Evolutionary conservation across 257 asterid species (phyloP), one percentile per base, ranked within the genome.

Genomic region (Fraxinus anomala): DNA sequence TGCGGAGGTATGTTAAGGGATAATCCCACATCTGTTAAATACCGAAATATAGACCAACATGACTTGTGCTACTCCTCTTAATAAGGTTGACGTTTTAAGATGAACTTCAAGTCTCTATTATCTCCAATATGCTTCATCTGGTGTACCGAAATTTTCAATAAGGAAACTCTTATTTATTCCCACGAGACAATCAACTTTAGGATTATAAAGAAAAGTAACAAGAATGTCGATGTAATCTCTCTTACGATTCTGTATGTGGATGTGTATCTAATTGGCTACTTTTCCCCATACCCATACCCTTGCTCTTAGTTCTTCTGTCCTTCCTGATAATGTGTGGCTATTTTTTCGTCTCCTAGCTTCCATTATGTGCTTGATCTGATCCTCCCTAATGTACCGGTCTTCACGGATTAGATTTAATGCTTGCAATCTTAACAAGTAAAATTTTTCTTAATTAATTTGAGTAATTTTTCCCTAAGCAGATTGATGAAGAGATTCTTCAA

Each of bases 401-500:
- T 76, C 36, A 21, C 33, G 3, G 4, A 33, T 30, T 36, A 36
- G 24, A 19, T 23, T 68, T 68, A 2, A 2, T 42, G 33, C 47
- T 67, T 79, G 77, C 26, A 68, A 72, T 44, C 76, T 34, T 73
- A 70, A 61, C 69, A 68, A 37, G 74, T 74, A 72, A 68, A 56
- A 51, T 71, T 14, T 69, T 7, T 33, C 47, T 44, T 54, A 31
- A 51, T 73, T 44, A 31, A 34, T 79, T 76, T 8, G 28, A 40
- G 65, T 30, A 70, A 56, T 70, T 49, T 69, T 69, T 23, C 66
- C 72, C 47, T 75, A 71, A 77, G 88, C 92, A 94, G 98, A 89
- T 94, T 34, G 97, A 92, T 75, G 98, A 94, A 88, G 97, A 94
- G 68, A 92, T 94, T 83, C 96, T 94, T 73, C 94, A 83, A 76